These are phyloP conservation scores for Penicillium mononematosum DNA, from an alignment of 495 filamentous ascomycete species.

Conservation along the genomic window DNA sequence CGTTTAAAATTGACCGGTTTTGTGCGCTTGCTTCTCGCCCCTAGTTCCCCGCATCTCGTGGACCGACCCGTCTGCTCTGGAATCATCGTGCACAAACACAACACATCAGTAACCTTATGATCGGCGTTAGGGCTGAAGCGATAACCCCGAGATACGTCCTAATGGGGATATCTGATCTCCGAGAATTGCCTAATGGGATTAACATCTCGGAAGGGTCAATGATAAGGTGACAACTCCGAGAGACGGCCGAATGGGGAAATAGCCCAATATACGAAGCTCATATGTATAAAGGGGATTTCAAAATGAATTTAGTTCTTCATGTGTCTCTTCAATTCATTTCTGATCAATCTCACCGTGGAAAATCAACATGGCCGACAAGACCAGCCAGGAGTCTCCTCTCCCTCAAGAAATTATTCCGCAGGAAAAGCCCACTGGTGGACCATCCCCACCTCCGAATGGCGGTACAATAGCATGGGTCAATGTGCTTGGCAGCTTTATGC, in stretches of 20 bases:
- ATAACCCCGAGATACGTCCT: background rate
- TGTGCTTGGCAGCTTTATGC: conserved; percentile 25
- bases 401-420: background rate
- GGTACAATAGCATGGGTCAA: conserved; percentile 31
- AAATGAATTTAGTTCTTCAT: background rate
- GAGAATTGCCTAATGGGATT: background rate
- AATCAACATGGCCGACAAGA: background rate
- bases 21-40: too few species aligned
- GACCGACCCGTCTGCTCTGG: background rate
- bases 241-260: too few species aligned
- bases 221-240: too few species aligned
- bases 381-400: background rate
- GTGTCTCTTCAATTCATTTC: background rate
- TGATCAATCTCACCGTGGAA: too few species aligned
- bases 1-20: too few species aligned
- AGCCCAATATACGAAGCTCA: too few species aligned
- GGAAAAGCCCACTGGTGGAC: background rate
- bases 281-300: too few species aligned
- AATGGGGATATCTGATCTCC: background rate
- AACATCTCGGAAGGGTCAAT: too few species aligned
- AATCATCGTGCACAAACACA: conserved; percentile 15
- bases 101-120: conserved; percentile 32
- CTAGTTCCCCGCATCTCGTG: too few species aligned
- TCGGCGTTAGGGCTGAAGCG: background rate
- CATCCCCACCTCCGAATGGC: conserved; percentile 23